Evolutionary conservation across 805 yeast species (phyloP).

Genomic region (Metschnikowia continentalis): DNA sequence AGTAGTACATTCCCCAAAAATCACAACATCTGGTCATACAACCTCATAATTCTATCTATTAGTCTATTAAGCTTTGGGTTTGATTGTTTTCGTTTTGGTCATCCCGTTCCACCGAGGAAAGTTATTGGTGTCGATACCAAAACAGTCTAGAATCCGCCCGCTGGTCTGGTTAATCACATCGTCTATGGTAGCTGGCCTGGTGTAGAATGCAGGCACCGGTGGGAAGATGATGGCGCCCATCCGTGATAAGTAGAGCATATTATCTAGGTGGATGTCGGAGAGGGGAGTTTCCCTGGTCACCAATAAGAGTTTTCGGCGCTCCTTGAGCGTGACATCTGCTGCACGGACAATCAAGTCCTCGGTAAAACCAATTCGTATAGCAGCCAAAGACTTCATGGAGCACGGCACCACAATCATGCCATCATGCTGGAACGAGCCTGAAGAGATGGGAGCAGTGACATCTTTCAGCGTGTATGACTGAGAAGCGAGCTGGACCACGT

Average conservation of each 20-base stretch:
- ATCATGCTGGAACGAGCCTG: constrained; percentile 25
- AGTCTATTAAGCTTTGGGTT: background rate
- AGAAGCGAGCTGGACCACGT: constrained; percentile 16
- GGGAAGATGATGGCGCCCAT: constrained; percentile 23
- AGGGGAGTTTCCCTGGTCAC: constrained; percentile 26
- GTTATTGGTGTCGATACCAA: constrained; percentile 18
- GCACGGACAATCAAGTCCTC: constrained; percentile 25
- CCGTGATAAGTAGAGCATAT: constrained; percentile 19
- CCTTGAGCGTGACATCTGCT: constrained; percentile 26
- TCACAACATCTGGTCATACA: no score
- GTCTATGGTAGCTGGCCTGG: constrained; percentile 15
- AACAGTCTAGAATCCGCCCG: constrained; percentile 23
- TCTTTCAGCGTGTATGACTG: constrained; percentile 18
- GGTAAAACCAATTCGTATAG: constrained; percentile 23
- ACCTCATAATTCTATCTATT: background rate
- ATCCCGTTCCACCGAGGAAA: constrained; percentile 27
- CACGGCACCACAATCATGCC: constrained; percentile 29
- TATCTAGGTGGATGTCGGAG: constrained; percentile 24
- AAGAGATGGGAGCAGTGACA: constrained; percentile 24
- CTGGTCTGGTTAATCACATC: constrained; percentile 23
- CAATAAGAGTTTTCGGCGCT: constrained; percentile 19
- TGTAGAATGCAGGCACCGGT: constrained; percentile 26
- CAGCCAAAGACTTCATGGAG: constrained; percentile 25
- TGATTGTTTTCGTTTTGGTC: background rate
- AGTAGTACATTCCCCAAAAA: no score